A percentile compares a stretch with the other conserved stretches of the same genome.
Conservation (phyloP, 108 stramenopile genomes). For the Fragilariopsis cylindrus region DNA sequence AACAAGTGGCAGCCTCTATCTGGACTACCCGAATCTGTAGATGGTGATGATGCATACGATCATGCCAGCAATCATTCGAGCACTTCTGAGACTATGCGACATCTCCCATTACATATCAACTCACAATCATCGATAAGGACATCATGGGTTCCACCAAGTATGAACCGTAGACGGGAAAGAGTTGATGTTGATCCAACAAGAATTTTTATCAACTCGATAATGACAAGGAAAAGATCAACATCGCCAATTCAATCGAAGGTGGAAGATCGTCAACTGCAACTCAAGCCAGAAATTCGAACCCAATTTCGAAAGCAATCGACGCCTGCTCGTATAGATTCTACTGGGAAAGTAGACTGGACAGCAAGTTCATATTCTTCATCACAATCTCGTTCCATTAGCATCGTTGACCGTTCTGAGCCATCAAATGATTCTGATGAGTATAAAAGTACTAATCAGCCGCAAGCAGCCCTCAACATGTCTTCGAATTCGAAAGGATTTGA, state of each 20-base stretch:
- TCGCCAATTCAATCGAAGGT: background rate
- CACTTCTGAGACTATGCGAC: background rate
- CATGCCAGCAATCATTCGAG: background rate
- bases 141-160: conserved; percentile 1
- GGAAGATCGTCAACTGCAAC: background rate
- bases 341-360: background rate
- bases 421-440: background rate
- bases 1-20: background rate
- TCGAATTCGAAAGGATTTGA: background rate
- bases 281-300: no score
- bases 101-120: background rate
- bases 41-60: background rate
- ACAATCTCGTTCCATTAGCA: background rate
- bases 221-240: background rate
- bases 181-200: conserved; percentile 6
- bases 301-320: no score
- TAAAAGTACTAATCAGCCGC: background rate
- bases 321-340: conserved; percentile 15
- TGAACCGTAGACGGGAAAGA: no score
- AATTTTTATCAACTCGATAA: background rate
- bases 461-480: background rate
- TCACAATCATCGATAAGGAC: background rate
- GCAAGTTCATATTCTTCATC: conserved; percentile 4
- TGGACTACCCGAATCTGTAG: background rate
- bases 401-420: background rate